Conservation (phyloP, 2,329 filamentous ascomycete species). For the Knoxdaviesia capensis region DNA sequence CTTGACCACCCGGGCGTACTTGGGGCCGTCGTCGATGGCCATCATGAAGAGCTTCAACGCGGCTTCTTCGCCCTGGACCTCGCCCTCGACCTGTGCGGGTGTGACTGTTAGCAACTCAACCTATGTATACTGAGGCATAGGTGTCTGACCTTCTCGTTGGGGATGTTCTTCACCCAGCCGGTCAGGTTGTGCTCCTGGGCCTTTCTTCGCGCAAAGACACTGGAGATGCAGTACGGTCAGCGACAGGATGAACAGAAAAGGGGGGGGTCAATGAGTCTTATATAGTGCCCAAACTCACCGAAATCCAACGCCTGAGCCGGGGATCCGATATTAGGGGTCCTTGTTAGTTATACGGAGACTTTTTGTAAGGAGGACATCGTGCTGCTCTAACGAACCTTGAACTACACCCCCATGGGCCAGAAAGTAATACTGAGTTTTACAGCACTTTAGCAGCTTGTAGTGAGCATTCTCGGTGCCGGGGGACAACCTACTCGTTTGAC, state of each 20-base stretch:
- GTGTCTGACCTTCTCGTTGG: constrained; percentile 27
- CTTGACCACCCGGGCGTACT: constrained; percentile 50
- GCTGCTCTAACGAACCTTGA: constrained; percentile 32
- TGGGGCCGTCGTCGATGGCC: constrained; percentile 56
- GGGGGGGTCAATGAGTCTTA: not conserved
- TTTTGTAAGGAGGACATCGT: not conserved
- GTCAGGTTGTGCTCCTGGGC: constrained; percentile 30
- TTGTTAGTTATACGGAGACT: not conserved
- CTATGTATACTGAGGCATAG: not conserved
- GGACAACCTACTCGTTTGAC: no score
- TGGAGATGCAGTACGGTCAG: constrained; percentile 9
- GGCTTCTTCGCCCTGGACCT: constrained; percentile 58
- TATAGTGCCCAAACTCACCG: constrained; percentile 16
- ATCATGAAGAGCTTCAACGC: constrained; percentile 50
- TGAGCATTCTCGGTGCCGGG: no score
- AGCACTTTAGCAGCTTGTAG: no score
- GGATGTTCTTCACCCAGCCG: constrained; percentile 41
- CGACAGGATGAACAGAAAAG: no score
- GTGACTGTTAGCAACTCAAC: not conserved
- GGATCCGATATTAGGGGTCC: not conserved
- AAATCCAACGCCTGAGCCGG: constrained; percentile 29
- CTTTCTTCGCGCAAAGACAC: constrained; percentile 32
- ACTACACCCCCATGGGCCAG: constrained; percentile 43
- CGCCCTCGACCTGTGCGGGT: constrained; percentile 56
- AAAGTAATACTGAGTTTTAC: constrained; percentile 44